A percentile compares a stretch with the other conserved stretches of the same genome.
Conservation (phyloP, 176 grass and related monocot genomes). For the Raddia distichophylla region DNA sequence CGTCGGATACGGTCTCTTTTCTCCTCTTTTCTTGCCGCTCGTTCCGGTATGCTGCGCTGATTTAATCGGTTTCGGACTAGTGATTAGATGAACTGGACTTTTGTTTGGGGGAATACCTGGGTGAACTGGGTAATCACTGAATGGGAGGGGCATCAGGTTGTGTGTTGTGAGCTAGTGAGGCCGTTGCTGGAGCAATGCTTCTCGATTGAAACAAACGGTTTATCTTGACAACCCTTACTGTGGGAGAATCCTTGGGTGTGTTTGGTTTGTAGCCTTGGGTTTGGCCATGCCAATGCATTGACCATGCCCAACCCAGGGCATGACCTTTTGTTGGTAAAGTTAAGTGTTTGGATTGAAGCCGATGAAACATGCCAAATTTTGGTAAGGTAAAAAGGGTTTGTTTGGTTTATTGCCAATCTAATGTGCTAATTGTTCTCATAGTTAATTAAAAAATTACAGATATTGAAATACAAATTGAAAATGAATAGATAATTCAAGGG, state of each 20-base stretch:
- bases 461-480: too few species aligned
- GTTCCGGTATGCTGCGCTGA: neutral
- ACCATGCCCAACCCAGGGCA: too few species aligned
- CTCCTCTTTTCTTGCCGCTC: neutral
- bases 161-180: neutral
- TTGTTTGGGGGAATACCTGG: neutral
- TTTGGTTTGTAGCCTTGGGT: too few species aligned
- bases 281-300: too few species aligned
- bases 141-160: neutral
- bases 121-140: neutral
- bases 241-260: neutral
- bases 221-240: neutral
- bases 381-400: too few species aligned
- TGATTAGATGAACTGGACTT: neutral
- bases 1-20: constrained; percentile 72
- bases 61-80: neutral
- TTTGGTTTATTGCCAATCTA: too few species aligned
- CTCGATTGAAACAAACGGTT: neutral
- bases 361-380: too few species aligned
- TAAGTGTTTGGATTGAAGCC: too few species aligned
- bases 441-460: too few species aligned
- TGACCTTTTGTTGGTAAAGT: too few species aligned
- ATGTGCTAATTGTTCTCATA: too few species aligned
- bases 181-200: neutral
- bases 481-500: too few species aligned